Evolutionary conservation across 371 early-diverging fungal species (phyloP), one percentile per base, ranked within the genome.

Genomic region (Mucor piriformis): DNA sequence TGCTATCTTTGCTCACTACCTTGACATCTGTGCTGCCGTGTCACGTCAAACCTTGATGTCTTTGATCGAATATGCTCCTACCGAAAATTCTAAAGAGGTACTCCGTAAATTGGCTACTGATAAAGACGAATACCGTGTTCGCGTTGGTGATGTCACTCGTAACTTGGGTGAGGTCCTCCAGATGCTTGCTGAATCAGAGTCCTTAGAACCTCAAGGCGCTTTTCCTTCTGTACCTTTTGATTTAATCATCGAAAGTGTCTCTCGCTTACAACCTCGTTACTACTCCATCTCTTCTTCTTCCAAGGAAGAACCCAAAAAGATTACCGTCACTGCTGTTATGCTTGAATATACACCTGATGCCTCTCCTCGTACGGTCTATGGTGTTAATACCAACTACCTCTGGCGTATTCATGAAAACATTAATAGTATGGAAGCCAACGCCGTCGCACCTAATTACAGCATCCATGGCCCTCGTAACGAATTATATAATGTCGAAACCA

Each of bases 231-330:
- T 92, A 53, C 92, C 92, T 0, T 82, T 91, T 56, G 90, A 87
- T 57, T 71, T 90, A 34, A 72, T 95, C 48, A 76, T 91, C 18
- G 96, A 96, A 67, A 78, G 87, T 23, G 77, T 95, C 6, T 84
- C 93, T 25, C 88, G 93, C 48, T 81, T 95, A 37, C 88, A 90
- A 61, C 90, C 95, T 42, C 91, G 99, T 15, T 95, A 93, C 78
- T 98, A 98, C 72, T 94, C 95, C 42, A 97, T 98, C 56, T 93
- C 94, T n/a, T 93, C 93, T 24, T 92, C 93, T 12, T 76, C 92
- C 50, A 83, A 83, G 53, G 87, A 87, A 43, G 70, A 77, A 50
- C 94, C 95, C 21, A 83, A 84, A 43, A 70, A 64, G 18, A 88
- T 95, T 32, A 79, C 87, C 52, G 81, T 93, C 60, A 97, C 97